phyloP scores from a whole-genome alignment of 441 rosid species.

The Populus hybrid region DNA sequence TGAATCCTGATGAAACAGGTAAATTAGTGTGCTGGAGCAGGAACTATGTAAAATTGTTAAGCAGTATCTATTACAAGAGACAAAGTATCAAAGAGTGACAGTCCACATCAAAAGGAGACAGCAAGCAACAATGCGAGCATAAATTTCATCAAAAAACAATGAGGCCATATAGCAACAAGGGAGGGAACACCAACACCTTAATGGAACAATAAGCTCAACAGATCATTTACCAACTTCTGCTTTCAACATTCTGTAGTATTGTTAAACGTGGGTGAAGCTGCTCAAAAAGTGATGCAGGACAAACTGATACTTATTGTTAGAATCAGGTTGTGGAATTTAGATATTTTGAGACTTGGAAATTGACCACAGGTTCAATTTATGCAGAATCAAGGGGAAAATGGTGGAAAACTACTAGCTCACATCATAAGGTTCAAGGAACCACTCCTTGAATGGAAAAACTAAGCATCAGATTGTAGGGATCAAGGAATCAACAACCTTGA shows the following conservation, averaged over 20 bases:
- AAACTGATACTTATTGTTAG: neutral
- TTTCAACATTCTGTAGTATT: neutral
- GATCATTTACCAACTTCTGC: neutral
- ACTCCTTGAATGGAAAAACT: neutral
- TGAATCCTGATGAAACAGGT: constrained; percentile 51
- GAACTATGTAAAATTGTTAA: neutral
- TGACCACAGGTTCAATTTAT: neutral
- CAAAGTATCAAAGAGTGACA: neutral
- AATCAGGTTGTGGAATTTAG: neutral
- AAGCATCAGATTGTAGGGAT: neutral
- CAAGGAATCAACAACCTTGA: neutral
- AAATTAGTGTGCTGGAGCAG: constrained; percentile 10
- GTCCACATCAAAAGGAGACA: neutral
- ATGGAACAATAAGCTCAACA: neutral
- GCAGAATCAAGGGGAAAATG: neutral
- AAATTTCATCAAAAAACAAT: too few relatives aligned
- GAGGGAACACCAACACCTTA: neutral
- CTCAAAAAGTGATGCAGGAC: neutral
- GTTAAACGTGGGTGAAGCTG: neutral
- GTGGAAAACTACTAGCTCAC: neutral
- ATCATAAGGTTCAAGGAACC: neutral
- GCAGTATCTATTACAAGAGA: neutral
- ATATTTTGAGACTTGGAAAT: neutral
- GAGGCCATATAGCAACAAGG: neutral
- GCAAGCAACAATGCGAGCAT: neutral